Evolutionary conservation across 345 rosid species (phyloP).

Genomic region (Salix suchowensis): DNA sequence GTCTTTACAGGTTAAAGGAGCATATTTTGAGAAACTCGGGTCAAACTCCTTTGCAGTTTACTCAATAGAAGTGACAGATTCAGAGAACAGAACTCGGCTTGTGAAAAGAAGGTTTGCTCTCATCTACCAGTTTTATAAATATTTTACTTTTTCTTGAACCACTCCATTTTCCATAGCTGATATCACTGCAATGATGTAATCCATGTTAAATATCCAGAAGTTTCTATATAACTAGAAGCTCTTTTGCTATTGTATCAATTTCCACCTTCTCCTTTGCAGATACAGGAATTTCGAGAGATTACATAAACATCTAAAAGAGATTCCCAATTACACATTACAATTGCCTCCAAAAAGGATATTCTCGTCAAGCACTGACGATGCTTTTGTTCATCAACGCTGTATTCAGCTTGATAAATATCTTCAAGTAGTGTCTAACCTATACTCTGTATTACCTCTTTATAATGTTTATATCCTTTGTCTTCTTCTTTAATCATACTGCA

Average conservation of each 20-base stretch:
- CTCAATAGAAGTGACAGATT: slow-evolving; percentile 92
- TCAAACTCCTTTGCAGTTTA: slow-evolving; percentile 98
- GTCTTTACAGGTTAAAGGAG: slow-evolving; percentile 78
- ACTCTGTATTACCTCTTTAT: slow-evolving; percentile 11
- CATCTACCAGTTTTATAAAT: neutral
- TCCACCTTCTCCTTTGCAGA: slow-evolving; percentile 36
- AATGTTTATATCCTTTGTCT: slow-evolving; percentile 8
- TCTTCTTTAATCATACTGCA: slow-evolving; percentile 14
- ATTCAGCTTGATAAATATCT: slow-evolving; percentile 91
- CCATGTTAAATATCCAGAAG: slow-evolving; percentile 1
- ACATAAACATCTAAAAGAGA: slow-evolving; percentile 90
- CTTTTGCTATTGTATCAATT: slow-evolving; percentile 9
- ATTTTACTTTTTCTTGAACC: neutral
- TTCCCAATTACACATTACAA: slow-evolving; percentile 92
- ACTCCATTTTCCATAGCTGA: neutral
- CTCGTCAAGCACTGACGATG: slow-evolving; percentile 95
- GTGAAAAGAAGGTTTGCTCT: slow-evolving; percentile 87
- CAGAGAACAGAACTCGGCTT: slow-evolving; percentile 76
- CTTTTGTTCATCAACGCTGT: slow-evolving; percentile 98
- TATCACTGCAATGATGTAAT: neutral
- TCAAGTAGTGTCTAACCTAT: slow-evolving; percentile 48
- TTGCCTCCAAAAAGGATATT: slow-evolving; percentile 98
- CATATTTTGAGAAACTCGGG: slow-evolving; percentile 85
- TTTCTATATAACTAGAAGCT: slow-evolving; percentile 12
- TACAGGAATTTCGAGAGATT: slow-evolving; percentile 93